Evolutionary conservation across 106 monocot genomes (phyloP).

Genomic region (Narthecium ossifragum): DNA sequence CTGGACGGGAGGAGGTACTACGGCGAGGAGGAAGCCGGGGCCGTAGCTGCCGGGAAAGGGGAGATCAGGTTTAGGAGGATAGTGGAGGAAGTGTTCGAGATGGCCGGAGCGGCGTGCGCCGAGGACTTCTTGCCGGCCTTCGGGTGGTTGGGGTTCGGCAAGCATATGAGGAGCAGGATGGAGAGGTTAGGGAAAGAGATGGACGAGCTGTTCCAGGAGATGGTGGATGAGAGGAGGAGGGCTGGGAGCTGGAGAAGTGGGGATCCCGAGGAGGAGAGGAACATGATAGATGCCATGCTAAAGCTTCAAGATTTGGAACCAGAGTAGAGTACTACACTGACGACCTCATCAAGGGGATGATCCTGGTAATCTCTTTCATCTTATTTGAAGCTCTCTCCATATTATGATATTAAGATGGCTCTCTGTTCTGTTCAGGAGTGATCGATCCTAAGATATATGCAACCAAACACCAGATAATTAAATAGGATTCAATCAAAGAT

Average conservation of each 20-base stretch:
- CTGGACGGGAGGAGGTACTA: conserved; percentile 28
- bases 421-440: too few relatives aligned
- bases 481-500: too few relatives aligned
- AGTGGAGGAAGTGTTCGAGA: conserved; percentile 8
- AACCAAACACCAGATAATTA: too few relatives aligned
- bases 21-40: conserved; percentile 5
- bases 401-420: too few relatives aligned
- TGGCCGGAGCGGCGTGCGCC: conserved; percentile 7
- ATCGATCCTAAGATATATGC: too few relatives aligned
- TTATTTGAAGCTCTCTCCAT: too few relatives aligned
- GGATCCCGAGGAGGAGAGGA: conserved; percentile 1
- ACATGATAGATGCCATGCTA: conserved; percentile 25
- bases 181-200: conserved; percentile 9
- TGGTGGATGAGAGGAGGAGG: conserved; percentile 17
- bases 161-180: conserved; percentile 13
- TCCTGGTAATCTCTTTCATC: too few relatives aligned
- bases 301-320: conserved; percentile 16
- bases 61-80: conserved; percentile 9
- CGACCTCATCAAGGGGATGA: conserved; percentile 32
- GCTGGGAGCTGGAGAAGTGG: neutral
- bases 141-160: conserved; percentile 3
- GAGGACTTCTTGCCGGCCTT: conserved; percentile 32
- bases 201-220: conserved; percentile 13
- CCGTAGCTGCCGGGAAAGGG: conserved; percentile 17
- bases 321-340: conserved; percentile 30